Base-by-base conservation (phyloP, 257 asterid genomes). In the Echium plantagineum region DNA sequence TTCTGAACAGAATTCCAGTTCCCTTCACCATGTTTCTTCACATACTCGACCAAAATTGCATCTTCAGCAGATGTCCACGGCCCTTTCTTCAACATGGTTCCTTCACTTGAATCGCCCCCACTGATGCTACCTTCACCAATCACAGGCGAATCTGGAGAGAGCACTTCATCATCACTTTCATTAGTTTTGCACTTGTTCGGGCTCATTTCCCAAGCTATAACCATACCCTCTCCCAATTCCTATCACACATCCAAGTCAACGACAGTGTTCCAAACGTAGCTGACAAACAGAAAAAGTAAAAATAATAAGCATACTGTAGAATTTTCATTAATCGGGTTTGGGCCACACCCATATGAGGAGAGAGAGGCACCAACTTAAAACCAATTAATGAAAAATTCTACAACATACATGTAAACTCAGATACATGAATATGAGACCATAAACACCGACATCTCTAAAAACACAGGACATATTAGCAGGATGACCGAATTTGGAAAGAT, bases 1-100 rank as follows among this genome's bases (percentile, higher is more conserved):
- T 76, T 83, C 71, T 80, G 87, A 73, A 83, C 85, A 52, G 87
- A 79, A 69, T 83, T 83, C 91, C 91, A 83, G 67, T 83, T 83
- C 30, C 91, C 87, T 72, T 83, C 91, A 24, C 87, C 87, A 38
- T 83, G 80, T 64, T 67, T 83, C 58, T 74, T 83, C 75, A 83
- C 91, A 54, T 83, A 83, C 49, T 81, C 85, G 57, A 81, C 72
- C 62, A 83, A 65, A 68, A 81, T 72, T 32, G 81, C 73, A 67
- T 83, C 91, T 76, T 83, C 91, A 1, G 85, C 80, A 19, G 82
- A 52, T 18, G 91, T 81, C 91, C 91, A 83, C 4, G 91, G 87
- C 60, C 91, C 91, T 74, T 78, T 83, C 78, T 83, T 83, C 67
- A 83, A 79, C 64, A 62, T 69, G 75, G 53, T 52, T 16, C 77